Conservation (phyloP, 2,329 filamentous ascomycete species). For the Penicillium frequentans region DNA sequence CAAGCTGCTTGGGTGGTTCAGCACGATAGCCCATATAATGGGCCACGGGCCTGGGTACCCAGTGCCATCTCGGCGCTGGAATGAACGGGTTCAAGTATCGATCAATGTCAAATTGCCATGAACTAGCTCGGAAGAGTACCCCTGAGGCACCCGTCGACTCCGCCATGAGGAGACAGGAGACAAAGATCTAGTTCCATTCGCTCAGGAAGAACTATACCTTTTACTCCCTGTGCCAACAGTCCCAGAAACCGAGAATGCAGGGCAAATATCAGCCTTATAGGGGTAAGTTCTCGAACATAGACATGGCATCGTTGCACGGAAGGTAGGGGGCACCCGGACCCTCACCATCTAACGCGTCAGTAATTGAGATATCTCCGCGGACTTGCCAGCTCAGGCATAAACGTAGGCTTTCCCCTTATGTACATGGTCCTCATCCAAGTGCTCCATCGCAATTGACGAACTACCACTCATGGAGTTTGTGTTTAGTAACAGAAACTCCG, state of each 20-base stretch:
- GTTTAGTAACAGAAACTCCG: constrained; percentile 39
- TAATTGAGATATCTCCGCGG: constrained; percentile 16
- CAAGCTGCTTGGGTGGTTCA: constrained; percentile 41
- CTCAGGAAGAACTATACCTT: background rate
- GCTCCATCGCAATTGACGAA: background rate
- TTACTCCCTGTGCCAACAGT: background rate
- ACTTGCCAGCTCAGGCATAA: background rate
- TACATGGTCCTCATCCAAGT: background rate
- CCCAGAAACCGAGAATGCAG: background rate
- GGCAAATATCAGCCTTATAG: background rate
- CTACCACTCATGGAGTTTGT: constrained; percentile 34
- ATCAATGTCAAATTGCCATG: constrained; percentile 71
- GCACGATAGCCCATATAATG: constrained; percentile 67
- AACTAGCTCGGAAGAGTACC: constrained; percentile 22
- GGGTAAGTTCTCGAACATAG: background rate
- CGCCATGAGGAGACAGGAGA: constrained; percentile 4
- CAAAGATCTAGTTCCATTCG: background rate
- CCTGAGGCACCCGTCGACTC: constrained; percentile 2
- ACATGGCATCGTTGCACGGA: background rate
- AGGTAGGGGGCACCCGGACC: background rate
- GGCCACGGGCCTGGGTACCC: constrained; percentile 65
- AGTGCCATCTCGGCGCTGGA: constrained; percentile 63
- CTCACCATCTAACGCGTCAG: constrained; percentile 2
- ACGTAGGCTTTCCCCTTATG: background rate
- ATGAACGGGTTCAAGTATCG: constrained; percentile 69